phyloP scores from a whole-genome alignment of 495 filamentous ascomycete genomes.

The Hypoxylon lenormandii region DNA sequence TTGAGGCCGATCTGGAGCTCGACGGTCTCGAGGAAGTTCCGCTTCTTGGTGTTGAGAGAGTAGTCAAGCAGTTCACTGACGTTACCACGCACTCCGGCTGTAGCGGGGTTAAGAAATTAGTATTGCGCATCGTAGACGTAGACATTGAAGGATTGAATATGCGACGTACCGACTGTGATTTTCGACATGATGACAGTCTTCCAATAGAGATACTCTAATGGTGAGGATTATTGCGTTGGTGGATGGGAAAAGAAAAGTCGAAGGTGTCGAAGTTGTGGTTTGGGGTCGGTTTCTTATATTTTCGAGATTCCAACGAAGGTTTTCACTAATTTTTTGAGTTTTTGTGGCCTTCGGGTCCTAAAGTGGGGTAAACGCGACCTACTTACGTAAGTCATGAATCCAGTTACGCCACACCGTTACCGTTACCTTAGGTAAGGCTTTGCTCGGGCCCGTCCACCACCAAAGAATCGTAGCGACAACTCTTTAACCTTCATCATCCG shows the following conservation, averaged over 20 bases:
- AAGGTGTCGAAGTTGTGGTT: conserved; percentile 1
- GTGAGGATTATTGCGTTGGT: conserved; percentile 72
- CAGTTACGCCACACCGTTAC: no score
- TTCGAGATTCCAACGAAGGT: background rate
- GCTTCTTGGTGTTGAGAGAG: conserved; percentile 97
- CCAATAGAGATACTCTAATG: conserved; percentile 75
- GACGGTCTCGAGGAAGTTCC: conserved; percentile 98
- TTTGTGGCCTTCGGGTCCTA: conserved; percentile 22
- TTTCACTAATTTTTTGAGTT: conserved; percentile 9
- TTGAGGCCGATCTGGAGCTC: conserved; percentile 98
- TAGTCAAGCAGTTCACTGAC: conserved; percentile 90
- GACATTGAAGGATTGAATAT: background rate
- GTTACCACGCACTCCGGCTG: conserved; percentile 96
- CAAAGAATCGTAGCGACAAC: background rate
- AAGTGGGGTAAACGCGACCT: no score
- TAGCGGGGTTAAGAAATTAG: conserved; percentile 48
- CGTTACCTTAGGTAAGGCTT: no score
- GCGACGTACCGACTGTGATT: conserved; percentile 82
- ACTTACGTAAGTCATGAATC: no score
- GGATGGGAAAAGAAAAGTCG: conserved; percentile 21
- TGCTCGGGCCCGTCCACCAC: no score
- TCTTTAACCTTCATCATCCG: background rate
- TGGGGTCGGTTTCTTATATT: no score
- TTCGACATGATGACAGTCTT: conserved; percentile 83
- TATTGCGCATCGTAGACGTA: conserved; percentile 1